Evolutionary conservation across 306 rosid species (phyloP).

Genomic region (Hippophae tibetana): DNA sequence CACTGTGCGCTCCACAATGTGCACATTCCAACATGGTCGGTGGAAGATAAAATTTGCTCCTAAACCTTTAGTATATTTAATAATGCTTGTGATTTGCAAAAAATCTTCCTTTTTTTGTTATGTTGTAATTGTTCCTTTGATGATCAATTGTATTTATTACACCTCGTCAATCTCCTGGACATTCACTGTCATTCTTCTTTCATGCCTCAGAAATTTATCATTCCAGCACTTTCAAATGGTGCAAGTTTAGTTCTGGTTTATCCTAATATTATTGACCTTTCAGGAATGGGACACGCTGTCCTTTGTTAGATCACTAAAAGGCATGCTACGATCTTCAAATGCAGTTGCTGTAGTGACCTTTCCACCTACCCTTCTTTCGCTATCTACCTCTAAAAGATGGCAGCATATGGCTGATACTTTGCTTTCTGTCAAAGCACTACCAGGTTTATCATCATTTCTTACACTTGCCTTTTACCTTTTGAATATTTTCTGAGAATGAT

Average conservation of each 20-base stretch:
- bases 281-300: conserved; percentile 94
- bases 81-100: not conserved
- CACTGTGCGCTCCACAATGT: conserved; percentile 85
- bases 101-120: no score
- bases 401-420: conserved; percentile 90
- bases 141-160: not conserved
- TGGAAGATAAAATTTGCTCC: conserved; percentile 6
- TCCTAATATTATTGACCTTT: conserved; percentile 6
- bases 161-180: not conserved
- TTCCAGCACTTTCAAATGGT: not conserved
- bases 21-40: conserved; percentile 59
- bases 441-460: conserved; percentile 43
- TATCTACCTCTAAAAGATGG: conserved; percentile 61
- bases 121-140: not conserved
- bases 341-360: conserved; percentile 71
- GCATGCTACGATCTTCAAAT: conserved; percentile 58
- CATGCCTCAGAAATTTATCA: not conserved
- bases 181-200: not conserved
- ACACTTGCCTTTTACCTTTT: conserved; percentile 3
- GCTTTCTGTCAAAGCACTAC: conserved; percentile 72
- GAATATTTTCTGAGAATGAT: conserved; percentile 7
- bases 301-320: conserved; percentile 58
- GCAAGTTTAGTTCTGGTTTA: not conserved
- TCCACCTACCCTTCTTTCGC: conserved; percentile 56
- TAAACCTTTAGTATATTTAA: not conserved